Percentiles rank a stretch among this genome's conserved stretches.
phyloP scores from a whole-genome alignment of 441 rosid genomes.

The Brassica hybrid region DNA sequence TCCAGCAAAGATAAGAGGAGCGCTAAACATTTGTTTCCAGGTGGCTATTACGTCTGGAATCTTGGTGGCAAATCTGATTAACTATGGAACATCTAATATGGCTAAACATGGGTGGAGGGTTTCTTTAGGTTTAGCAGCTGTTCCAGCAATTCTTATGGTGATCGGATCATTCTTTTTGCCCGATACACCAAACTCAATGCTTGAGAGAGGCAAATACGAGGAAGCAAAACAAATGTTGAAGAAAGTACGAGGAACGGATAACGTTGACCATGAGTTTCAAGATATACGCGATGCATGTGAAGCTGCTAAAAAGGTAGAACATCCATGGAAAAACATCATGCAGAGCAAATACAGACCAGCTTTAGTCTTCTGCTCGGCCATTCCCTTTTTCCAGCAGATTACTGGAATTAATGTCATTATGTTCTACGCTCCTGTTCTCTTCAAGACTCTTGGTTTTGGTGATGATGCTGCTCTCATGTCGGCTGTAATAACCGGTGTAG shows the following conservation, averaged over 20 bases:
- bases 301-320: constrained; percentile 44
- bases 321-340: constrained; percentile 50
- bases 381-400: constrained; percentile 56
- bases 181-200: constrained; percentile 54
- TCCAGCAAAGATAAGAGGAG: constrained; percentile 50
- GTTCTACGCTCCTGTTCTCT: constrained; percentile 63
- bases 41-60: constrained; percentile 56
- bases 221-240: constrained; percentile 50
- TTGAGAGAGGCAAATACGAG: constrained; percentile 47
- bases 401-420: constrained; percentile 59
- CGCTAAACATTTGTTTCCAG: constrained; percentile 51
- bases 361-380: constrained; percentile 38
- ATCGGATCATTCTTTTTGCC: constrained; percentile 47
- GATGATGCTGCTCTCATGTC: constrained; percentile 55
- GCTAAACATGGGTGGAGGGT: constrained; percentile 51
- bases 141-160: constrained; percentile 48
- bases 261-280: constrained; percentile 51
- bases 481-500: constrained; percentile 50
- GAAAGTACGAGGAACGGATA: constrained; percentile 45
- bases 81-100: constrained; percentile 49
- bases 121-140: constrained; percentile 47
- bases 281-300: constrained; percentile 48
- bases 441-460: constrained; percentile 53
- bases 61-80: constrained; percentile 47
- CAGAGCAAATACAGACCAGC: constrained; percentile 56